These are phyloP conservation scores for Helotiales sp. DNA, from an alignment of 2,329 filamentous ascomycete species.

Conservation along the genomic window DNA sequence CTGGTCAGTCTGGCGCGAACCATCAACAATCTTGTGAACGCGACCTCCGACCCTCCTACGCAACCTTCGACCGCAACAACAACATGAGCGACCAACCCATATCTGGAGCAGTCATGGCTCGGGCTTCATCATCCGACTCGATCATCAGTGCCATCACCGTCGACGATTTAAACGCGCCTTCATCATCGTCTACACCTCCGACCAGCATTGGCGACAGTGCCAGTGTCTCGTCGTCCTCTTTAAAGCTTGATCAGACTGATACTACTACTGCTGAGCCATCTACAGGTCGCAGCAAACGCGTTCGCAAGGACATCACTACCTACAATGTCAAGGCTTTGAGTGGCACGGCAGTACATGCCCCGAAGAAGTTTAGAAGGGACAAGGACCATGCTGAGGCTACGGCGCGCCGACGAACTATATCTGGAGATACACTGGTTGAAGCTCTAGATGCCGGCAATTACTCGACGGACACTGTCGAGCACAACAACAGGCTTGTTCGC, in stretches of 20 bases:
- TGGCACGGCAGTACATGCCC: conserved; percentile 59
- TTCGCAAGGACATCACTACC: conserved; percentile 54
- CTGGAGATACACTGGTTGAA: conserved; percentile 38
- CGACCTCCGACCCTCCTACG: no score
- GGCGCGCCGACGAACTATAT: conserved; percentile 46
- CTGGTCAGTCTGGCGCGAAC: no score
- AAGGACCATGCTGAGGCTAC: conserved; percentile 13
- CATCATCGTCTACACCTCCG: conserved; percentile 53
- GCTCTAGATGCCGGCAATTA: conserved; percentile 34
- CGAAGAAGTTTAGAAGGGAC: conserved; percentile 44
- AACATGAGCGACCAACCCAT: conserved; percentile 16
- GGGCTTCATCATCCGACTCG: conserved; percentile 31
- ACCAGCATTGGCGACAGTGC: conserved; percentile 64
- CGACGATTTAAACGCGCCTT: conserved; percentile 30
- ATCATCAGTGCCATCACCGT: conserved; percentile 30
- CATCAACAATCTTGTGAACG: no score
- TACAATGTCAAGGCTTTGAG: conserved; percentile 67
- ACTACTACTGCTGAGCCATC: conserved; percentile 10
- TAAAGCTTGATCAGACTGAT: conserved; percentile 26
- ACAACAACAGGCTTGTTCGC: conserved; percentile 32
- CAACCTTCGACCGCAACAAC: not conserved
- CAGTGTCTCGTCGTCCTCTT: conserved; percentile 53
- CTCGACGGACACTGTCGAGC: conserved; percentile 26
- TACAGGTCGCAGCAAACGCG: conserved; percentile 53
- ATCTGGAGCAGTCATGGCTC: conserved; percentile 21